Percentiles rank a stretch among this genome's conserved stretches.
Conservation (phyloP, 805 yeast species). For the Wickerhamiella sorbophila region DNA sequence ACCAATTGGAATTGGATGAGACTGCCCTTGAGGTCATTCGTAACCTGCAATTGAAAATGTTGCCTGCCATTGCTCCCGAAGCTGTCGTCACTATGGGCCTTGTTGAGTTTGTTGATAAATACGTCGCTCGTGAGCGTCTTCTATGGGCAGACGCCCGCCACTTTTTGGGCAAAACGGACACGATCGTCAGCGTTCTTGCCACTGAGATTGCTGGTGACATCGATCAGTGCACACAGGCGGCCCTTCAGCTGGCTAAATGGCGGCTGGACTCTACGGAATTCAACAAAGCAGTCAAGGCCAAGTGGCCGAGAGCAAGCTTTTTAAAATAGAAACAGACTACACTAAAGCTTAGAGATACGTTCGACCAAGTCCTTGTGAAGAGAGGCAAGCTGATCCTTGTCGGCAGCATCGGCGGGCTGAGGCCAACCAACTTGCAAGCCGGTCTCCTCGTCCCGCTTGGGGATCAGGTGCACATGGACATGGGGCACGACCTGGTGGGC, state of each 20-base stretch:
- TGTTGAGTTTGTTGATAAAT: slow-evolving; percentile 16
- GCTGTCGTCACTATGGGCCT: slow-evolving; percentile 16
- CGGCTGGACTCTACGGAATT: slow-evolving; percentile 7
- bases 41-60: slow-evolving; percentile 20
- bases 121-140: slow-evolving; percentile 15
- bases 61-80: slow-evolving; percentile 14
- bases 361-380: slow-evolving; percentile 43
- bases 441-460: slow-evolving; percentile 56
- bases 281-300: slow-evolving; percentile 8
- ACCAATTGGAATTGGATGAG: slow-evolving; percentile 26
- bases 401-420: slow-evolving; percentile 64
- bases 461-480: slow-evolving; percentile 93
- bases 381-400: slow-evolving; percentile 38
- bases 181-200: slow-evolving; percentile 10
- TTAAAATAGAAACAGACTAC: neutral
- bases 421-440: slow-evolving; percentile 95
- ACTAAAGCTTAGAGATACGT: neutral
- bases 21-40: slow-evolving; percentile 33
- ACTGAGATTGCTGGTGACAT: slow-evolving; percentile 1
- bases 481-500: slow-evolving; percentile 96
- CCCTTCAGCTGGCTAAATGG: slow-evolving; percentile 8
- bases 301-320: slow-evolving; percentile 13
- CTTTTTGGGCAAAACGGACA: slow-evolving; percentile 9
- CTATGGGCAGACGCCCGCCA: slow-evolving; percentile 20
- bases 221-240: slow-evolving; percentile 5